These are phyloP conservation scores for Naganishia kalamii DNA, from an alignment of 768 basidiomycete genomes.

Conservation along the genomic window DNA sequence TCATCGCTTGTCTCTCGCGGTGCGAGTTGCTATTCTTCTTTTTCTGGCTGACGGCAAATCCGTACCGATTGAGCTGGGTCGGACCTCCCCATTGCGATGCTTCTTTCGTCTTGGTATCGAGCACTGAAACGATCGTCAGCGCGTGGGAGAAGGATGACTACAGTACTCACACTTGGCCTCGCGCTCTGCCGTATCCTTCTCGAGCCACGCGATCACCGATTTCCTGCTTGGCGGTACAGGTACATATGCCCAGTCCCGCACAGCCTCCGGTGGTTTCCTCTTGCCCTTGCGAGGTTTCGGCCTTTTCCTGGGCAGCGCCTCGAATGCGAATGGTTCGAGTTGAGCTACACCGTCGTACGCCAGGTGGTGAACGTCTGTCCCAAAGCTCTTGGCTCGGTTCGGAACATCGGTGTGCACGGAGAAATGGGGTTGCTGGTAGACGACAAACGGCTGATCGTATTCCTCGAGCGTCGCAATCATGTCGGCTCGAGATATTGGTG, in stretches of 20 bases:
- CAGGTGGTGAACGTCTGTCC: slow-evolving; percentile 42
- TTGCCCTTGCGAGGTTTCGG: slow-evolving; percentile 41
- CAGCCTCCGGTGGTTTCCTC: background rate
- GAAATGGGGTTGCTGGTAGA: slow-evolving; percentile 76
- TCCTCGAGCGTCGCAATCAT: slow-evolving; percentile 5
- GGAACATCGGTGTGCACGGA: slow-evolving; percentile 61
- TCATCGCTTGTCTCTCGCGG: slow-evolving; percentile 68
- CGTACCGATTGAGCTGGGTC: slow-evolving; percentile 68
- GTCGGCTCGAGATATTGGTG: background rate
- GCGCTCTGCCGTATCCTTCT: slow-evolving; percentile 32
- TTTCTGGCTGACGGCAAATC: slow-evolving; percentile 58
- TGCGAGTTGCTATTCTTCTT: slow-evolving; percentile 48
- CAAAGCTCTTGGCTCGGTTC: background rate
- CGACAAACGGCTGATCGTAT: slow-evolving; percentile 47
- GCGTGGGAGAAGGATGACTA: background rate
- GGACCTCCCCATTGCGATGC: slow-evolving; percentile 60
- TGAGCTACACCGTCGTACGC: slow-evolving; percentile 58
- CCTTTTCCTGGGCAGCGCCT: background rate
- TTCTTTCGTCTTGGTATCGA: slow-evolving; percentile 20
- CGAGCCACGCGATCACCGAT: slow-evolving; percentile 57
- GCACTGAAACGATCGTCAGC: background rate
- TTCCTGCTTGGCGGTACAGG: slow-evolving; percentile 57
- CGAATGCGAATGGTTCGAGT: slow-evolving; percentile 59
- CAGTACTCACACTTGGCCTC: background rate
- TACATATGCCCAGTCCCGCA: slow-evolving; percentile 72